Percentiles rank a stretch among this genome's conserved stretches.
Conservation (phyloP, 225 moss, liverwort and hornwort genomes). For the Physcomitrellopsis africana region DNA sequence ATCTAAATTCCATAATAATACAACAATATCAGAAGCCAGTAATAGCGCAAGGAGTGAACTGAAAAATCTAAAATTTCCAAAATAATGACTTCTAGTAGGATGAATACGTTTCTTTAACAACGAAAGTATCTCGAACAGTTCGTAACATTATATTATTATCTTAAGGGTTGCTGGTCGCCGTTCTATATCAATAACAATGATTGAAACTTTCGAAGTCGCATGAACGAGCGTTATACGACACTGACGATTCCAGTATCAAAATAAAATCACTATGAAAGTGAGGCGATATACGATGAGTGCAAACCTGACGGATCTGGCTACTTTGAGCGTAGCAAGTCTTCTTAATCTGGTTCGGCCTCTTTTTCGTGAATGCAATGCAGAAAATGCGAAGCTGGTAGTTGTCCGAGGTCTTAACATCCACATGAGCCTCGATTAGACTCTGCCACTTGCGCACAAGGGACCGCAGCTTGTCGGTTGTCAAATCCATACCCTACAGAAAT, state of each 20-base stretch:
- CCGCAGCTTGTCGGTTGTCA: slow-evolving; percentile 67
- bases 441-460: slow-evolving; percentile 74
- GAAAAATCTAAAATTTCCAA: too few species aligned
- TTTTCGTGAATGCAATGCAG: slow-evolving; percentile 60
- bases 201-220: too few species aligned
- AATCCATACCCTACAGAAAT: slow-evolving; percentile 53
- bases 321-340: slow-evolving; percentile 53
- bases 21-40: too few species aligned
- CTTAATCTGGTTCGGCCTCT: slow-evolving; percentile 64
- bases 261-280: too few species aligned
- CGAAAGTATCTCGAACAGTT: too few species aligned
- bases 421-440: slow-evolving; percentile 2
- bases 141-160: too few species aligned
- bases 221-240: not conserved
- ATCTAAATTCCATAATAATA: too few species aligned
- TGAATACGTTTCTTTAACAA: too few species aligned
- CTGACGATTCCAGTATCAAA: not conserved
- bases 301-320: slow-evolving; percentile 53
- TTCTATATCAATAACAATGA: too few species aligned
- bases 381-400: slow-evolving; percentile 59
- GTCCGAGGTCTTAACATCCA: slow-evolving; percentile 48
- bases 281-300: not conserved
- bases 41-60: too few species aligned
- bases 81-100: too few species aligned
- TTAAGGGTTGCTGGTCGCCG: too few species aligned